A percentile compares a stretch with the other conserved stretches of the same genome.
Evolutionary conservation across 163 green algal genomes (phyloP).

Genomic region (Scenedesmus sp.): DNA sequence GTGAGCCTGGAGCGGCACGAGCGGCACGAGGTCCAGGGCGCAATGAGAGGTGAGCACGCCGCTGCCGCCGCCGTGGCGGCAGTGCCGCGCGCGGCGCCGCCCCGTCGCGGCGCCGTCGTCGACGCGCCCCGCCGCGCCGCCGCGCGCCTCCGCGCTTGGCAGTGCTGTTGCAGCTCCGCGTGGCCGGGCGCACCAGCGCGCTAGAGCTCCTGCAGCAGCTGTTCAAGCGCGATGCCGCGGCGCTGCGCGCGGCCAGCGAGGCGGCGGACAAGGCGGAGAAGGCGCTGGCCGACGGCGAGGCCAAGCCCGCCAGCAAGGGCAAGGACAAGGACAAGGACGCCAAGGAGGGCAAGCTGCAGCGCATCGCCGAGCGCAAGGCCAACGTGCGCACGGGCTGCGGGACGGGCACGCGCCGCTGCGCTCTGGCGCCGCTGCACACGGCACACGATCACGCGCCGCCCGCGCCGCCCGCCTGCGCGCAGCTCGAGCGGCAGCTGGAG

Average conservation of each 20-base stretch:
- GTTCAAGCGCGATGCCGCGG: not conserved
- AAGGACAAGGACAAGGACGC: not conserved
- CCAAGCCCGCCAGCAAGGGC: too few relatives aligned
- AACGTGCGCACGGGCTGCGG: not conserved
- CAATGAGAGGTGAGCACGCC: too few relatives aligned
- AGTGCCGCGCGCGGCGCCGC: too few relatives aligned
- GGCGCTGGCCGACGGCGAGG: not conserved
- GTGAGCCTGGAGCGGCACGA: too few relatives aligned
- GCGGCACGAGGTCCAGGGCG: too few relatives aligned
- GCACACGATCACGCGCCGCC: too few relatives aligned
- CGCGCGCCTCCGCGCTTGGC: too few relatives aligned
- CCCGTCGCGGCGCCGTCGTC: too few relatives aligned
- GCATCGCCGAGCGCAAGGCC: not conserved
- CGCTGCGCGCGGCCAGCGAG: not conserved
- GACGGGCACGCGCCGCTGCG: not conserved
- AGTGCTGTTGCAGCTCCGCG: constrained; percentile 7
- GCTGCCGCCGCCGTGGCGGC: too few relatives aligned
- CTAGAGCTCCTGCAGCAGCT: constrained; percentile 1
- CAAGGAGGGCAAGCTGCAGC: not conserved
- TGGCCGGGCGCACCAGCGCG: not conserved
- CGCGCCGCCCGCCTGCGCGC: too few relatives aligned
- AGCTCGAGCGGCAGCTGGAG: not conserved
- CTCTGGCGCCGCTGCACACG: too few relatives aligned
- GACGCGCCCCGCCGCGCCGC: too few relatives aligned
- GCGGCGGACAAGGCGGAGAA: constrained; percentile 15